phyloP scores from a whole-genome alignment of 1,284 basidiomycete genomes.

The Moniliella sp. region DNA sequence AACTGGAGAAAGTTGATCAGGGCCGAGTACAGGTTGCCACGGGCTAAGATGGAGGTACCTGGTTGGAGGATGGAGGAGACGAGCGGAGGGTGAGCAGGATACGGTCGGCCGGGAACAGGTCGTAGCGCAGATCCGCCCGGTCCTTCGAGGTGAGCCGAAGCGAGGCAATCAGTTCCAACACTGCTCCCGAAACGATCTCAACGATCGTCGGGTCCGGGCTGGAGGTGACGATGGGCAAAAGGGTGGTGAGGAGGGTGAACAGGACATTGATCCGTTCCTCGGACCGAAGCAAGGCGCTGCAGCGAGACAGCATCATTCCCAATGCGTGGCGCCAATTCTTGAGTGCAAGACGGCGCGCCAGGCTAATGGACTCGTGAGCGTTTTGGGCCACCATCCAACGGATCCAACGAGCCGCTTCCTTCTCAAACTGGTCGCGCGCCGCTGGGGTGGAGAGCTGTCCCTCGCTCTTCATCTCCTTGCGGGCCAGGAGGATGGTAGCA shows the following conservation, averaged over 20 bases:
- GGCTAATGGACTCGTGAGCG: conserved; percentile 16
- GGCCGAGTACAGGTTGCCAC: conserved; percentile 85
- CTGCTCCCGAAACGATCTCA: conserved; percentile 57
- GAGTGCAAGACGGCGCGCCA: conserved; percentile 14
- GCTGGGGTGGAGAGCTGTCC: conserved; percentile 12
- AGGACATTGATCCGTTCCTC: conserved; percentile 16
- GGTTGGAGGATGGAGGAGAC: conserved; percentile 56
- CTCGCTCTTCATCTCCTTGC: conserved; percentile 13
- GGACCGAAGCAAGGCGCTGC: conserved; percentile 13
- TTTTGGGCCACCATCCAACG: conserved; percentile 24
- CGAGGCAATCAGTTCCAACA: conserved; percentile 61
- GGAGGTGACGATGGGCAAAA: conserved; percentile 17
- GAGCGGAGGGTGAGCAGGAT: conserved; percentile 54
- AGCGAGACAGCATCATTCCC: conserved; percentile 20
- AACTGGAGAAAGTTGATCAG: conserved; percentile 72
- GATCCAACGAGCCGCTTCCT: conserved; percentile 15
- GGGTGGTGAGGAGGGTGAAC: conserved; percentile 21
- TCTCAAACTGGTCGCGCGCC: conserved; percentile 14
- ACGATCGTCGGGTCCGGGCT: conserved; percentile 46
- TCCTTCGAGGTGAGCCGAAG: conserved; percentile 35
- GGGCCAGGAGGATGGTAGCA: conserved; percentile 32
- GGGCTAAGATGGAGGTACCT: conserved; percentile 61
- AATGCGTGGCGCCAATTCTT: conserved; percentile 24
- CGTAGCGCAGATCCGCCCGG: too few species aligned
- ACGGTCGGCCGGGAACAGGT: conserved; percentile 42